Percentiles rank a stretch among this genome's conserved stretches.
Conservation (phyloP, 306 rosid genomes). For the Gleditsia sinensis region DNA sequence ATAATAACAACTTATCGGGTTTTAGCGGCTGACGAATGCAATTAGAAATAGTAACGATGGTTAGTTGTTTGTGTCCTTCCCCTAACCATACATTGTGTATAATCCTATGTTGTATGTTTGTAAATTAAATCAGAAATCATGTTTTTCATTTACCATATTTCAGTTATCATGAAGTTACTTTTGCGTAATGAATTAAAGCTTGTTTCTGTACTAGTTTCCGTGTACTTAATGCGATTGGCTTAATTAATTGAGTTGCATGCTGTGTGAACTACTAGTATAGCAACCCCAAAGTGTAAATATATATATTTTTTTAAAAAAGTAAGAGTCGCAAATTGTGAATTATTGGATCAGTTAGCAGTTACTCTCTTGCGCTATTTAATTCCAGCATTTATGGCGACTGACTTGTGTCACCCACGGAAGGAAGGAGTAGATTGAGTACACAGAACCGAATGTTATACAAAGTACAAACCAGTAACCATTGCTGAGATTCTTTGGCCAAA, state of each 20-base stretch:
- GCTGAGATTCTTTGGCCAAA: too few species aligned
- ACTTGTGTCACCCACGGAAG: too few species aligned
- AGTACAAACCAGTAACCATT: too few species aligned
- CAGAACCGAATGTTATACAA: too few species aligned
- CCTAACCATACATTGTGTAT: constrained; percentile 15
- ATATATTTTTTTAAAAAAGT: too few species aligned
- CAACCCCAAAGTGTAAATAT: neutral
- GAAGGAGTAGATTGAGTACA: too few species aligned
- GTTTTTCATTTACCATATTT: neutral
- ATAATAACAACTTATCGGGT: constrained; percentile 38
- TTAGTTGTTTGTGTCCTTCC: constrained; percentile 9
- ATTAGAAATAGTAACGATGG: constrained; percentile 29
- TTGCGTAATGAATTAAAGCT: constrained; percentile 3
- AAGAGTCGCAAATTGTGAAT: too few species aligned
- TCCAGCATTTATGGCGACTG: too few species aligned
- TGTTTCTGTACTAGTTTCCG: neutral
- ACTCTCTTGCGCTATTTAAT: too few species aligned
- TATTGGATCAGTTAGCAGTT: neutral
- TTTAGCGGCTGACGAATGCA: constrained; percentile 25
- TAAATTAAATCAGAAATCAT: constrained; percentile 27
- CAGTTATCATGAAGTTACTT: neutral
- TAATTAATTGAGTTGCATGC: neutral
- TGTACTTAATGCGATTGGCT: neutral
- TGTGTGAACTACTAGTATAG: neutral
- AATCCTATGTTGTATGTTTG: constrained; percentile 14